Percentiles rank a stretch among this genome's conserved stretches.
These are phyloP conservation scores for Penicillium sp. DNA, from an alignment of 2,329 filamentous ascomycete species.

Conservation along the genomic window DNA sequence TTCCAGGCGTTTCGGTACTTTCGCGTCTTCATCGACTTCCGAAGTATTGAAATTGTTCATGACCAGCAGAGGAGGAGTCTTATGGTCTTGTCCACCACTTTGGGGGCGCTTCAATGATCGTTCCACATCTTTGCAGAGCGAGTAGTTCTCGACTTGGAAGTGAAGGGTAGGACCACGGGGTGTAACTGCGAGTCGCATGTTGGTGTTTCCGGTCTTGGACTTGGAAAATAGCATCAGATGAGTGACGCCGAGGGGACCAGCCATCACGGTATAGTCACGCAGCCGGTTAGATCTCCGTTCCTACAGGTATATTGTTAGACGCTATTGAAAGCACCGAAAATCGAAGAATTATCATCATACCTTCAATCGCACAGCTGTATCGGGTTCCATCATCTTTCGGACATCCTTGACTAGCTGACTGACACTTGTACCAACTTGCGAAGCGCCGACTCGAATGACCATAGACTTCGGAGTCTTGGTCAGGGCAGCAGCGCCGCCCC, in stretches of 20 bases:
- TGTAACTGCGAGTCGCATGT: slow-evolving; percentile 82
- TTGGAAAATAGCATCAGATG: slow-evolving; percentile 93
- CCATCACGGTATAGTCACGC: slow-evolving; percentile 93
- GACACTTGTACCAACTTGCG: slow-evolving; percentile 88
- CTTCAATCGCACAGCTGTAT: slow-evolving; percentile 85
- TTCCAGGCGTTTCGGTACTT: slow-evolving; percentile 92
- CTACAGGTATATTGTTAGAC: slow-evolving; percentile 33
- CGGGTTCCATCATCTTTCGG: slow-evolving; percentile 91
- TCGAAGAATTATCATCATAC: slow-evolving; percentile 35
- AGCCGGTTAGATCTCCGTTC: slow-evolving; percentile 87
- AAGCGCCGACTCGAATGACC: slow-evolving; percentile 96
- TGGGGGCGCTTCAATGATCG: slow-evolving; percentile 81
- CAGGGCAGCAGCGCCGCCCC: slow-evolving; percentile 64
- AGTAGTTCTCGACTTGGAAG: slow-evolving; percentile 94
- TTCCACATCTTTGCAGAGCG: slow-evolving; percentile 86
- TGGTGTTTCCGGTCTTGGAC: slow-evolving; percentile 87
- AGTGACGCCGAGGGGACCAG: slow-evolving; percentile 87
- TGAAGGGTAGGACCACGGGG: slow-evolving; percentile 91
- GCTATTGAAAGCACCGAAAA: background rate
- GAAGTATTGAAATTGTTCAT: slow-evolving; percentile 95
- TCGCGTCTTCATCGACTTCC: slow-evolving; percentile 57
- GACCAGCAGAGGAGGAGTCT: slow-evolving; percentile 84
- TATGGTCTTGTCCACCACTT: slow-evolving; percentile 81
- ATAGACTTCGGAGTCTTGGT: slow-evolving; percentile 86
- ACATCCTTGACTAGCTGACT: slow-evolving; percentile 92